Evolutionary conservation across 768 basidiomycete genomes (phyloP), one percentile per base, ranked within the genome.

Genomic region (Rhodotorula taiwanensis): DNA sequence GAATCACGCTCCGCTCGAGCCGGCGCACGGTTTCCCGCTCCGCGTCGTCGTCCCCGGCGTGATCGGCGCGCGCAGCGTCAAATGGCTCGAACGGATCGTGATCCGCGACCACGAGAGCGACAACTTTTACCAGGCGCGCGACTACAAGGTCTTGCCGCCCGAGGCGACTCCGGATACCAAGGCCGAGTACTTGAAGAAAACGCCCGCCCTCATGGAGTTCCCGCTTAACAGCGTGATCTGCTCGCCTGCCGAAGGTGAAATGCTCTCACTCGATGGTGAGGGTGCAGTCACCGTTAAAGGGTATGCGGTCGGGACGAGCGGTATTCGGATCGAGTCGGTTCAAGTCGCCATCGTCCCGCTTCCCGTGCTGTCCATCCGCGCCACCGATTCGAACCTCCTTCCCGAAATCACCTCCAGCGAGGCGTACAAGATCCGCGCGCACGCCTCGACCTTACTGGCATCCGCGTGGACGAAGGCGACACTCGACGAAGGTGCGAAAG

Each of bases 41-140:
- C 64, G 71, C 4, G 49, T 72, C 11, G 62, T 64, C 44, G 83
- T 83, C 2, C 86, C 86, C 0, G 86, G 86, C 5, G 81, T 80
- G 69, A 77, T 82, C 21, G 86, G 86, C 10, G 86, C 84, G 34
- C 81, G 86, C 16, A 86, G 85, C 84, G 84, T 86, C 13, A 86
- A 87, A 77, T 87, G 86, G 86, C 77, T 86, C 0, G 83, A 85
- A 69, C 81, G 77, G 1, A 82, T 86, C 69, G 75, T 78, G 31
- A 71, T 86, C 25, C 27, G 60, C 3, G 36, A 61, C 15, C 21
- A 43, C 30, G 60, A 61, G 60, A 51, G 52, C 48, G 52, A 58
- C 18, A 30, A 36, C 34, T 62, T 67, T 33, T 58, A 62, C 36
- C 49, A 50, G 43, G 34, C 47, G 31, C 27, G 52, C 23, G 56